phyloP scores from a whole-genome alignment of 1,284 basidiomycete species.

The Cryptococcus sp. region DNA sequence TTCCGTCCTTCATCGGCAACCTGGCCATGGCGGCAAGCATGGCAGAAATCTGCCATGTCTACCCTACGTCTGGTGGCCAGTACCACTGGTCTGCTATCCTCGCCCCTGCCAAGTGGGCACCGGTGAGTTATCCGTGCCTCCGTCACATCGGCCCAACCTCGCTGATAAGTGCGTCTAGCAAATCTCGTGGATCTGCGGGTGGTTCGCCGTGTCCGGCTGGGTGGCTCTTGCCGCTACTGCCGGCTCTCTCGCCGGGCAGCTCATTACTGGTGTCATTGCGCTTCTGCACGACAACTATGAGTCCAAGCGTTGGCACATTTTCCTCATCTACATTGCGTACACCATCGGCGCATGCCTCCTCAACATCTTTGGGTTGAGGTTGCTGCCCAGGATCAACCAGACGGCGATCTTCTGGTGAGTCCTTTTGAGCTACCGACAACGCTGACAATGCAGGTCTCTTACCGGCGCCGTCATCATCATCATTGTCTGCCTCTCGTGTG shows the following conservation, averaged over 20 bases:
- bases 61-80: conserved; percentile 45
- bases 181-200: conserved; percentile 32
- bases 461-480: conserved; percentile 48
- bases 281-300: conserved; percentile 45
- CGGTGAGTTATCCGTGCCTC: conserved; percentile 13
- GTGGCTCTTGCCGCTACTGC: conserved; percentile 44
- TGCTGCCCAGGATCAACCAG: conserved; percentile 43
- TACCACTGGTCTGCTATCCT: conserved; percentile 49
- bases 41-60: conserved; percentile 44
- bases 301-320: conserved; percentile 31
- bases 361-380: conserved; percentile 41
- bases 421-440: background rate
- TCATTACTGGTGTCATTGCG: conserved; percentile 47
- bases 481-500: conserved; percentile 46
- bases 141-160: too few species aligned
- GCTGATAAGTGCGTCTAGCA: conserved; percentile 2
- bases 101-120: conserved; percentile 31
- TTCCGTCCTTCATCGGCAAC: conserved; percentile 42
- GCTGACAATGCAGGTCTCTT: conserved; percentile 38
- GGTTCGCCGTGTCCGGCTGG: conserved; percentile 46
- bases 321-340: conserved; percentile 38
- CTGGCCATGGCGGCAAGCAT: conserved; percentile 42
- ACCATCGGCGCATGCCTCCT: conserved; percentile 29
- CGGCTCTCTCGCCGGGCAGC: conserved; percentile 31
- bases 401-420: conserved; percentile 44